Conservation (phyloP, 1,284 basidiomycete species). For the Ceratobasidium sp. region DNA sequence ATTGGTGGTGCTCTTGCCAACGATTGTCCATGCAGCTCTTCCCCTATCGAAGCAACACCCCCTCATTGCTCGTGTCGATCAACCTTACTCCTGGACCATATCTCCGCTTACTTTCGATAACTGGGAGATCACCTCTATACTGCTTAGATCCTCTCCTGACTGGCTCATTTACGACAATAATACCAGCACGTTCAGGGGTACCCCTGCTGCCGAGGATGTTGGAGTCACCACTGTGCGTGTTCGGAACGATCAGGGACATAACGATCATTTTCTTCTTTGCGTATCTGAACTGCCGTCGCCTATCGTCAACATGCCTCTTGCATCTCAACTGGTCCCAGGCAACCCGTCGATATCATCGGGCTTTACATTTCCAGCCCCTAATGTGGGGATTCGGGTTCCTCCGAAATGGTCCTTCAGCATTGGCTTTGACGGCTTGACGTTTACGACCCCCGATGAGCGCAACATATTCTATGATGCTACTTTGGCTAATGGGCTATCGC, state of each 20-base stretch:
- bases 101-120: constrained; percentile 41
- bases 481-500: constrained; percentile 69
- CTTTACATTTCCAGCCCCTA: constrained; percentile 60
- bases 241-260: constrained; percentile 54
- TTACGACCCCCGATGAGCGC: constrained; percentile 55
- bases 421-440: constrained; percentile 80
- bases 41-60: constrained; percentile 51
- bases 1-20: constrained; percentile 23
- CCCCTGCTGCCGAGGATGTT: constrained; percentile 31
- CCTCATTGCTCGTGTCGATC: constrained; percentile 55
- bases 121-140: constrained; percentile 27
- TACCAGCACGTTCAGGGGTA: constrained; percentile 45
- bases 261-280: constrained; percentile 66
- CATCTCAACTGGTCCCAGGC: constrained; percentile 66
- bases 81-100: constrained; percentile 67
- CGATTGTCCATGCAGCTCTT: constrained; percentile 15
- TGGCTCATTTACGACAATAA: constrained; percentile 44
- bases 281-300: constrained; percentile 70
- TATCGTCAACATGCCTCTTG: constrained; percentile 65
- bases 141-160: constrained; percentile 39
- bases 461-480: constrained; percentile 74
- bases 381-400: constrained; percentile 70
- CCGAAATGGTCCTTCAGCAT: constrained; percentile 91
- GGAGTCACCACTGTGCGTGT: constrained; percentile 45
- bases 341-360: constrained; percentile 76